Base-by-base conservation (phyloP, 805 yeast species). In the Candida saitoana region DNA sequence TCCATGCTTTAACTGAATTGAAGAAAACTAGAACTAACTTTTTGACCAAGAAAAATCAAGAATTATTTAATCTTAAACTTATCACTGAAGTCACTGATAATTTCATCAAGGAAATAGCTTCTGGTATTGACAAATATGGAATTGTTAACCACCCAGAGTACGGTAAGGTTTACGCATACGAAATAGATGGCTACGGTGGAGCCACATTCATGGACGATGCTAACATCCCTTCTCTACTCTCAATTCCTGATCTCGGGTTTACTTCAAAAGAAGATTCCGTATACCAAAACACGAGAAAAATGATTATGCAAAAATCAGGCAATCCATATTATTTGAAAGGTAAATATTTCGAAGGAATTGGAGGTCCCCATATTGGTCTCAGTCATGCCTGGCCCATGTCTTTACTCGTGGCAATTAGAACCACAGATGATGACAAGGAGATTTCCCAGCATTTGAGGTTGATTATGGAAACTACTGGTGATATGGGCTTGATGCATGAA, bases 321-420 rank as follows among this genome's bases (percentile, higher is more conserved):
- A 88, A 88, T 56, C 96, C 96, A 1, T 88, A 86, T 59, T 88
- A 65, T 52, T 63, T 85, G 34, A 58, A 63, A 32, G 96, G 96
- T 0, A 50, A 53, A 3, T 62, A 59, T 47, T 84, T 89, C 54
- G 71, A 74, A 49, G 96, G 96, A 0, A 75, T 89, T 46, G 96
- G 96, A 0, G 96, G 96, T 0, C 96, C 96, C 0, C 96, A 88
- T 58, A 77, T 88, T 33, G 96, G 96, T 1, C 73, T 84, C 17
- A 66, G 71, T 16, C 73, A 81, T 56, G 95, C 95, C 0, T 88
- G 96, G 96, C 96, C 96, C 11, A 84, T 88, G 95, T 79, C 89
- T 25, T 64, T 84, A n/a, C 63, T 87, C 30, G 72, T 86, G 40
- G 76, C 80, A 24, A 87, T 87, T 16, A 73, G 96, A 47, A 88